Conservation (phyloP, 1,139 yeast species). For the Candida sp. region DNA sequence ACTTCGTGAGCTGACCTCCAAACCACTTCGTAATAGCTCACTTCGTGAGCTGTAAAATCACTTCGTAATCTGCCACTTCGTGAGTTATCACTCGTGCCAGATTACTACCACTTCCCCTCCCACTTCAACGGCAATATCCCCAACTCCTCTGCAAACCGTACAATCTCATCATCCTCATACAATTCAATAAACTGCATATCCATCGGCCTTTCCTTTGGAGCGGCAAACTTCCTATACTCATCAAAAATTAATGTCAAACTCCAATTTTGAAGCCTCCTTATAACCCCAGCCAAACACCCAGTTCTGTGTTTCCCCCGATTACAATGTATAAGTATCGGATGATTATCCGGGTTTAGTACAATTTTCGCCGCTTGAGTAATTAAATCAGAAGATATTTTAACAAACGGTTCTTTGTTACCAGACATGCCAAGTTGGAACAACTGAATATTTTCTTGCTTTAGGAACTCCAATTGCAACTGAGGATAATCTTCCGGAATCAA, state of each 20-base stretch:
- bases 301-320: slow-evolving; percentile 97
- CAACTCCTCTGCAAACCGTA: slow-evolving; percentile 46
- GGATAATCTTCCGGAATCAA: slow-evolving; percentile 94
- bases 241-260: slow-evolving; percentile 90
- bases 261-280: slow-evolving; percentile 88
- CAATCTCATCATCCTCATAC: slow-evolving; percentile 66
- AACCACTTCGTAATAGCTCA: too few relatives aligned
- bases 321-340: slow-evolving; percentile 90
- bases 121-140: slow-evolving; percentile 69
- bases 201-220: slow-evolving; percentile 91
- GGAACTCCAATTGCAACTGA: slow-evolving; percentile 62
- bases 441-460: slow-evolving; percentile 56
- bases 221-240: slow-evolving; percentile 90
- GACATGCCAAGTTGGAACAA: slow-evolving; percentile 90
- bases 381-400: slow-evolving; percentile 71
- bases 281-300: slow-evolving; percentile 92
- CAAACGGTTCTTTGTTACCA: slow-evolving; percentile 96
- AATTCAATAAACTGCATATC: slow-evolving; percentile 94
- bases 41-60: too few relatives aligned
- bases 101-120: slow-evolving; percentile 22
- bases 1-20: too few relatives aligned
- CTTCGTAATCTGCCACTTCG: too few relatives aligned
- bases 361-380: slow-evolving; percentile 81
- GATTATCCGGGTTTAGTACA: slow-evolving; percentile 79
- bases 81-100: too few relatives aligned